Evolutionary conservation across 2,329 filamentous ascomycete genomes (phyloP), one percentile per base, ranked within the genome.

Genomic region (Plectosphaerella sp.): DNA sequence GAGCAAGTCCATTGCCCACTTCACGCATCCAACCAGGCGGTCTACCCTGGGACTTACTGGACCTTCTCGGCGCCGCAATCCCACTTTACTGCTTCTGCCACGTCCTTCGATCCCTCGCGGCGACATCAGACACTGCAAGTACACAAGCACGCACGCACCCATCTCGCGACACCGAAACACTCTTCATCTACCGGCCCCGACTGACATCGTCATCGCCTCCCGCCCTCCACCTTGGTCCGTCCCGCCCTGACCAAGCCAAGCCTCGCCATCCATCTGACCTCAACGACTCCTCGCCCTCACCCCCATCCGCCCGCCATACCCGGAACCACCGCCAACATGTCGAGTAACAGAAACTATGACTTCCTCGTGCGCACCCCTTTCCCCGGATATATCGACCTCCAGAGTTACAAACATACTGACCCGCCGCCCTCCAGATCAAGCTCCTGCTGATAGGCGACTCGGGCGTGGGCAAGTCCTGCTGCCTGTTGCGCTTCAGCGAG

Each of bases 341-440:
- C 94, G 66, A 91, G 89, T 73, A 95, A 93, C 80, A 86, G 94
- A 74, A 99, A 99, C 80, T 99, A 99, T 76, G 94, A 99, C 74
- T 97, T 97, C 74, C 82, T 99, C 75, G 93, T 97, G 86, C 68
- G 86, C 56, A 58, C 55, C 57, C 50, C 28, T 33, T 33, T 12
- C 28, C 11, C 8, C 28, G 28, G 28, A 12, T 33, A 41, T 52
- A 56, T 51, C 56, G 54, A 39, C 12, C 49, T 4, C 28, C 28
- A 33, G 22, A 22, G 28, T n/a, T 39, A 28, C 12, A 41, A 42
- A 48, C 45, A 25, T 48, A 42, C 50, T 54, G 45, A 55, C 63
- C 62, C 55, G 60, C 50, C 48, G 35, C 54, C 53, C 54, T 62
- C 58, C 66, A 96, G 92, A 96, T 97, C 81, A 97, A 97, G 79